Evolutionary conservation across 371 early-diverging fungal species (phyloP).

Genomic region (Conidiobolus coronatus): DNA sequence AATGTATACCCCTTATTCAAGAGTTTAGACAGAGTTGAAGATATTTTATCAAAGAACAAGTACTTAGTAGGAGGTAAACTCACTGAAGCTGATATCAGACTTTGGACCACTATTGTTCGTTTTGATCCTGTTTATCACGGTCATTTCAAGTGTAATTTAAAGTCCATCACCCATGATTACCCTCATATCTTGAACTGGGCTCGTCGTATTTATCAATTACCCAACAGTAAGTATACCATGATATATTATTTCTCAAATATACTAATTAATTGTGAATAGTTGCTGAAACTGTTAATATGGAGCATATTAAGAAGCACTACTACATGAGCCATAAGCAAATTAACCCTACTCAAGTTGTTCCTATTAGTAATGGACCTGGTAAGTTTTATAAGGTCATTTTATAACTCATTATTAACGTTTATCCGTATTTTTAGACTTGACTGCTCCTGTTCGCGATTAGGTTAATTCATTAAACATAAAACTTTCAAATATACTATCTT

Average conservation of each 20-base stretch:
- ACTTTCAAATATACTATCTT: background rate
- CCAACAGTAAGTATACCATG: slow-evolving; percentile 22
- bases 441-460: background rate
- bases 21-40: slow-evolving; percentile 66
- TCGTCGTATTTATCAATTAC: slow-evolving; percentile 58
- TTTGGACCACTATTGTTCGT: slow-evolving; percentile 79
- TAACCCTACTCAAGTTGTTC: slow-evolving; percentile 77
- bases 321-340: slow-evolving; percentile 73
- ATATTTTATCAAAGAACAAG: slow-evolving; percentile 34
- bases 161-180: slow-evolving; percentile 59
- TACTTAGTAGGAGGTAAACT: slow-evolving; percentile 51
- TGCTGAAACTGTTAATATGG: slow-evolving; percentile 62
- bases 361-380: slow-evolving; percentile 59
- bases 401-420: too few species aligned
- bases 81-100: slow-evolving; percentile 81
- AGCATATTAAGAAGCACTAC: slow-evolving; percentile 87
- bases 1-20: slow-evolving; percentile 45
- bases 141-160: slow-evolving; percentile 80
- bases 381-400: background rate
- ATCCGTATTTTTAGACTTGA: background rate
- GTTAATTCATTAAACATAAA: background rate
- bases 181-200: slow-evolving; percentile 73
- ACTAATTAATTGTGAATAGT: slow-evolving; percentile 10
- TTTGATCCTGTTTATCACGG: slow-evolving; percentile 74
- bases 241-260: background rate